A percentile compares a stretch with the other conserved stretches of the same genome.
These are phyloP conservation scores for Bruguiera sexangula DNA, from an alignment of 345 rosid genomes.

Conservation along the genomic window DNA sequence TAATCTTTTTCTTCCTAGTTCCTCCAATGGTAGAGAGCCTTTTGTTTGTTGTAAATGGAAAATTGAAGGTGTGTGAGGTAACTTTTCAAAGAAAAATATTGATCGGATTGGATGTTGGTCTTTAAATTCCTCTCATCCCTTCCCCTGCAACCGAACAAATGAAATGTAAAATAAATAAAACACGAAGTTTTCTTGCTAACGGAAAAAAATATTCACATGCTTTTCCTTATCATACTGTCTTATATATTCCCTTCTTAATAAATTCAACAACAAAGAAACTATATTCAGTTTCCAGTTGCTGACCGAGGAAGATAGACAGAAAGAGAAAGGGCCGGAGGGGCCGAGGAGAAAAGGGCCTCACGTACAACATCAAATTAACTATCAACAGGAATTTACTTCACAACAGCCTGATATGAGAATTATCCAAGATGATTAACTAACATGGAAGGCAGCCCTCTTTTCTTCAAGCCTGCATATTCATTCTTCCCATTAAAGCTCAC, in stretches of 20 bases:
- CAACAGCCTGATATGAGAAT: constrained; percentile 19
- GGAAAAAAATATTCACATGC: constrained; percentile 13
- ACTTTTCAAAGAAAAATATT: no score
- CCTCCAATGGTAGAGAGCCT: no score
- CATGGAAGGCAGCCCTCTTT: constrained; percentile 77
- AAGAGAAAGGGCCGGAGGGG: no score
- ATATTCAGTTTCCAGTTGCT: constrained; percentile 3
- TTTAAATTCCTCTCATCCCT: no score
- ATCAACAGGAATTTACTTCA: constrained; percentile 17
- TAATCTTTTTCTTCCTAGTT: no score
- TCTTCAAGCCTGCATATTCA: constrained; percentile 45
- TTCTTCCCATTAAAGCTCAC: constrained; percentile 26
- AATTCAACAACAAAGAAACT: constrained; percentile 3
- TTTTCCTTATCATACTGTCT: background rate
- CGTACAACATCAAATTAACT: background rate
- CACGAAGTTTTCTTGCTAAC: background rate
- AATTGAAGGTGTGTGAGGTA: no score
- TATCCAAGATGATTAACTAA: constrained; percentile 56
- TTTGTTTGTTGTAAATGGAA: no score
- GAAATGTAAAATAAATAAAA: no score
- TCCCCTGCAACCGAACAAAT: no score
- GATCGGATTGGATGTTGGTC: no score
- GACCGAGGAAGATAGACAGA: background rate
- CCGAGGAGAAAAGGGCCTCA: no score
- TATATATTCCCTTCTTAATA: background rate